Evolutionary conservation across 192 early-diverging fungal species (phyloP).

Genomic region (Chytriomyces sp.): DNA sequence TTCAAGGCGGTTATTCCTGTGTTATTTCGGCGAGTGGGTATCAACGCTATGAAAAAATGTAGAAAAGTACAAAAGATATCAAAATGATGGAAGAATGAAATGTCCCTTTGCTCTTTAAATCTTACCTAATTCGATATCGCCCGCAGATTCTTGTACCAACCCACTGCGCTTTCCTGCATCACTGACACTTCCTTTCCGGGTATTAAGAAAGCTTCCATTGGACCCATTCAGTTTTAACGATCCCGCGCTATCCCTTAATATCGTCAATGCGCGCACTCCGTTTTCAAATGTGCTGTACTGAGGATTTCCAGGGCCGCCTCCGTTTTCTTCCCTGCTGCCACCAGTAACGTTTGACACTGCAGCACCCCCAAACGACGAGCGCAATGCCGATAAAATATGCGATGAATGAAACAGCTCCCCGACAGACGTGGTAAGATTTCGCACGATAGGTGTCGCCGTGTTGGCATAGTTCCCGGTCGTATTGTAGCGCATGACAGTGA

Average conservation of each 20-base stretch:
- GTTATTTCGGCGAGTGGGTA: background rate
- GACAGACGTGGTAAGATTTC: background rate
- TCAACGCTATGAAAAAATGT: background rate
- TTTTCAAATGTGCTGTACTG: background rate
- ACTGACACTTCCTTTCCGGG: background rate
- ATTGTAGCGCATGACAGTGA: background rate
- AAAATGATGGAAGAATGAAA: background rate
- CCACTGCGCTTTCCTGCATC: background rate
- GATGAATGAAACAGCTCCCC: background rate
- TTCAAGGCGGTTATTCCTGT: background rate
- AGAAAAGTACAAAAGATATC: background rate
- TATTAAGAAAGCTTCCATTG: background rate
- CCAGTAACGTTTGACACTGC: background rate
- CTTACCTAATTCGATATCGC: background rate
- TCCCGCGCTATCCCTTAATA: background rate
- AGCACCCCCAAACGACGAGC: background rate
- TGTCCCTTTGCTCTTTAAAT: background rate
- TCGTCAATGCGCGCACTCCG: background rate
- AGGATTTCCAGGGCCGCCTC: background rate
- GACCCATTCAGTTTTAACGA: background rate
- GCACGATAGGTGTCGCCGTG: background rate
- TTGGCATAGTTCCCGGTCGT: background rate
- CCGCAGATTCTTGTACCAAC: background rate
- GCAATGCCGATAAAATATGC: background rate
- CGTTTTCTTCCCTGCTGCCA: background rate